Evolutionary conservation across 2,329 filamentous ascomycete genomes (phyloP).

Genomic region (Arthrinium puccinioides): DNA sequence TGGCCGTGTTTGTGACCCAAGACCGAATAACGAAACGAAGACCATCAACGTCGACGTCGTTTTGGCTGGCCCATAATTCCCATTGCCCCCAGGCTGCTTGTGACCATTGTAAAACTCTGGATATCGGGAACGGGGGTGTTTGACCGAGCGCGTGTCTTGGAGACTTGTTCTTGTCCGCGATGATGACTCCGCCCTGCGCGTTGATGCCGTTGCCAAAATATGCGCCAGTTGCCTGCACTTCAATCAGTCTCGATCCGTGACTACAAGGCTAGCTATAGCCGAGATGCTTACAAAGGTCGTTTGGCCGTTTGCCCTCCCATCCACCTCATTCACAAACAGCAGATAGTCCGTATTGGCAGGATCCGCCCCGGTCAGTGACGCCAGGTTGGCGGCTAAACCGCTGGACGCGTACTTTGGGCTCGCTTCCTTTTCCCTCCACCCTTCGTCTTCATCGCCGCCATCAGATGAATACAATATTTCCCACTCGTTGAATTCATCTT

Average conservation of each 20-base stretch:
- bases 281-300: too few species aligned
- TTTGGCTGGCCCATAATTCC: not conserved
- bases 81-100: not conserved
- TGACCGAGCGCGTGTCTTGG: not conserved
- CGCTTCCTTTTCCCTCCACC: not conserved
- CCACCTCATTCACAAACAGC: too few species aligned
- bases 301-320: too few species aligned
- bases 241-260: too few species aligned
- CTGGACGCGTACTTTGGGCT: not conserved
- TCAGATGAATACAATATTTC: too few species aligned
- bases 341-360: not conserved
- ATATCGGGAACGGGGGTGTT: not conserved
- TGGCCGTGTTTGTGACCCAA: not conserved
- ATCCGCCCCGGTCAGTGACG: not conserved
- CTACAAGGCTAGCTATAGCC: too few species aligned
- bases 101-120: not conserved
- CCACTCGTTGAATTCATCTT: too few species aligned
- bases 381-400: not conserved
- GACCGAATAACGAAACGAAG: slow-evolving; percentile 1
- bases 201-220: slow-evolving; percentile 1
- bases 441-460: too few species aligned
- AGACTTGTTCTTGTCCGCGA: not conserved
- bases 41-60: not conserved
- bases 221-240: not conserved
- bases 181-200: not conserved